Base-by-base conservation (phyloP, 768 basidiomycete genomes). In the Agaricus blazei region DNA sequence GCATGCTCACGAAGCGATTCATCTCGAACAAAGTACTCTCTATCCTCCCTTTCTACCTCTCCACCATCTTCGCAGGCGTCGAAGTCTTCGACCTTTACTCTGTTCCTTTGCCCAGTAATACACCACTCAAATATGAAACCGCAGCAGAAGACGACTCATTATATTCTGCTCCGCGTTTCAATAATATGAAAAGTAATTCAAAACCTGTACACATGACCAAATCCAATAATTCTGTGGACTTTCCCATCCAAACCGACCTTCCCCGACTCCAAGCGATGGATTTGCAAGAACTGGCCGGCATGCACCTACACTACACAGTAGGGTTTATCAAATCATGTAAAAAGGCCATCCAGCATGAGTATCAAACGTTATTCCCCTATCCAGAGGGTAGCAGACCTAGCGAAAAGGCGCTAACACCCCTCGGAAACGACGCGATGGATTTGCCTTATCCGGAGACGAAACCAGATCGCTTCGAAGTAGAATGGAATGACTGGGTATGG, bases 401-500 rank as follows among this genome's bases (percentile, higher is more conserved):
- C 37, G 28, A 40, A 9, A 49, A 48, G 29, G 42, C 49, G 26
- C 48, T 44, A 27, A 42, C 31, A 41, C 24, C 40, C 6, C 3
- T 56, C 1, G 41, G 41, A 11, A 50, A 29, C n/a, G 54, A 56
- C 26, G 9, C 28, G 28, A 27, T 49, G 48, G 48, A 42, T 3
- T 34, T 44, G 19, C 3, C 49, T 6, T 56, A 36, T 24, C 27
- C 41, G n/a, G n/a, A 15, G 7, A 24, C 29, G 2, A 41, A 45
- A 28, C 42, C 54, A 12, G 54, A 50, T 9, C 54, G 81, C 44
- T 90, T 90, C 54, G 85, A 88, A 36, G 65, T 70, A 1, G 80
- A 80, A 48, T 89, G 88, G 87, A 67, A 67, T 8, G 81, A 82
- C 48, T 90, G 88, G 88, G 76, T 83, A 67, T 78, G 75, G 88